phyloP scores from a whole-genome alignment of 1,139 yeast genomes.

The Candida smagusa region DNA sequence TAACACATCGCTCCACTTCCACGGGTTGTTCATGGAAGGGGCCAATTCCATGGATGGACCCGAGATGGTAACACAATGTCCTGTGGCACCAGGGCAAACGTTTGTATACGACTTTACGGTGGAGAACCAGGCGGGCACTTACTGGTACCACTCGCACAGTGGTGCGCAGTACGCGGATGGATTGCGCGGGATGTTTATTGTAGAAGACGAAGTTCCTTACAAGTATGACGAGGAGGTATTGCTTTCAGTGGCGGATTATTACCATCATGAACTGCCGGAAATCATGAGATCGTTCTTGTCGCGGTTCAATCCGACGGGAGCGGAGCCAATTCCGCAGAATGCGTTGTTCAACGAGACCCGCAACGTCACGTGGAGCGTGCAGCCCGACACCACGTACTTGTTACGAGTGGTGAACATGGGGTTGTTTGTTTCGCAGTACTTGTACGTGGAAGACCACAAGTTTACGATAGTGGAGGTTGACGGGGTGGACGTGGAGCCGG shows the following conservation, averaged over 20 bases:
- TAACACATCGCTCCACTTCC: slow-evolving; percentile 71
- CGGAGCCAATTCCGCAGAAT: slow-evolving; percentile 75
- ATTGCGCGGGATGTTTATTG: slow-evolving; percentile 65
- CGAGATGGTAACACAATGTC: slow-evolving; percentile 74
- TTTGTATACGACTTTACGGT: slow-evolving; percentile 65
- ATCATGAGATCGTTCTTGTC: slow-evolving; percentile 49
- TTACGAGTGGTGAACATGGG: slow-evolving; percentile 66
- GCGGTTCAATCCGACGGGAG: slow-evolving; percentile 76
- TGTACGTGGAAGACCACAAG: slow-evolving; percentile 66
- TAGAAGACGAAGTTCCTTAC: slow-evolving; percentile 56
- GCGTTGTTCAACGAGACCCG: slow-evolving; percentile 62
- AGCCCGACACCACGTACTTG: slow-evolving; percentile 61
- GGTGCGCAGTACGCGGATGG: slow-evolving; percentile 79
- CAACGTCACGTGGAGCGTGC: slow-evolving; percentile 54
- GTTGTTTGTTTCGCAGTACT: slow-evolving; percentile 67
- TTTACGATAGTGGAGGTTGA: slow-evolving; percentile 70
- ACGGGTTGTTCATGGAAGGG: slow-evolving; percentile 66
- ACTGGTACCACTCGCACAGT: slow-evolving; percentile 83
- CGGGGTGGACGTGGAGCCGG: slow-evolving; percentile 63
- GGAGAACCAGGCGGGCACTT: slow-evolving; percentile 65
- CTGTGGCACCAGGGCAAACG: slow-evolving; percentile 64
- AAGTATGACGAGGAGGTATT: slow-evolving; percentile 61
- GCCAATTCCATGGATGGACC: slow-evolving; percentile 74
- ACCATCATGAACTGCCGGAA: slow-evolving; percentile 49
- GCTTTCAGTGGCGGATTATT: slow-evolving; percentile 59